Percentiles rank a stretch among this genome's conserved stretches.
Evolutionary conservation across 2,329 filamentous ascomycete genomes (phyloP).

Genomic region (Drechslerella dactyloides): DNA sequence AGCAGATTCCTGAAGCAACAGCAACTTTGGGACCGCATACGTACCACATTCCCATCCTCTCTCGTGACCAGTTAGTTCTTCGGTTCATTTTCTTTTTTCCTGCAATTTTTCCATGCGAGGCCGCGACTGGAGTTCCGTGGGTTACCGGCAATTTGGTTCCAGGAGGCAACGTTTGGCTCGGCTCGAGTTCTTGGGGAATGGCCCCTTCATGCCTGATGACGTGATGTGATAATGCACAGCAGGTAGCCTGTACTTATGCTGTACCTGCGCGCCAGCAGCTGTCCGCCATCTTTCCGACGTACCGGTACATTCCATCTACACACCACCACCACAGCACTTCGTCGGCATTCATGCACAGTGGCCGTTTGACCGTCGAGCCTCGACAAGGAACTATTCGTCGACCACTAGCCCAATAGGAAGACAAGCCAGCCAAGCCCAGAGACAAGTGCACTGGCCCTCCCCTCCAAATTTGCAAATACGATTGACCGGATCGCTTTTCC

Average conservation of each 20-base stretch:
- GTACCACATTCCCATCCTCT: too few relatives aligned
- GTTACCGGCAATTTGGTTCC: conserved; percentile 50
- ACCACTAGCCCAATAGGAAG: conserved; percentile 1
- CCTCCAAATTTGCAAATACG: too few relatives aligned
- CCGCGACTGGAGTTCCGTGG: conserved; percentile 39
- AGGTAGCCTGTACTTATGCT: not conserved
- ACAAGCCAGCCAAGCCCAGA: not conserved
- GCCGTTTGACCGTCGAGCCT: not conserved
- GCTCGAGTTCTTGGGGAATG: conserved; percentile 3
- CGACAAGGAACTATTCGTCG: not conserved
- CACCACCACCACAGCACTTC: too few relatives aligned
- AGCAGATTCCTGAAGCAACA: conserved; percentile 23
- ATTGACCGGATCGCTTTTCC: too few relatives aligned
- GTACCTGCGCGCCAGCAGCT: not conserved
- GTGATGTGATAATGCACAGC: conserved; percentile 33
- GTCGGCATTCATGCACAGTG: not conserved
- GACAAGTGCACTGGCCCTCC: too few relatives aligned
- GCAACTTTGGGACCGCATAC: not conserved
- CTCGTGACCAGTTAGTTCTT: conserved; percentile 21
- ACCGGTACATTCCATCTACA: not conserved
- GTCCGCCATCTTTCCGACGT: not conserved
- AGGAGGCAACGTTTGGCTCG: conserved; percentile 23
- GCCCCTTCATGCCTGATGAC: conserved; percentile 27
- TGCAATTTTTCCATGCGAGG: conserved; percentile 2
- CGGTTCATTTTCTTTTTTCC: not conserved